A percentile compares a stretch with the other conserved stretches of the same genome.
Evolutionary conservation across 2,329 filamentous ascomycete species (phyloP).

Genomic region (Aspergillus ibericus): DNA sequence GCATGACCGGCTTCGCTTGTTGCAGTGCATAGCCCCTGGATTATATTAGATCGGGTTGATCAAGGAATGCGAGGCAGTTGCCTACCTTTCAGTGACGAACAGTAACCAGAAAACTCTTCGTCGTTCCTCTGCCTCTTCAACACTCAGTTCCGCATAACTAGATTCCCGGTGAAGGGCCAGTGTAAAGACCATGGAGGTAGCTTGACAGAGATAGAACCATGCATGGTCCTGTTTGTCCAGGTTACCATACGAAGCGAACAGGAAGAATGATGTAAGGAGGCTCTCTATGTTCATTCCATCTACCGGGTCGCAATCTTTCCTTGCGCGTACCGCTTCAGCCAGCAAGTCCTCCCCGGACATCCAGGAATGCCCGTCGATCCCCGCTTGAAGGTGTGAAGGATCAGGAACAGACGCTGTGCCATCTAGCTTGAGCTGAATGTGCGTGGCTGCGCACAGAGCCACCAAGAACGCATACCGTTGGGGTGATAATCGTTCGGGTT

Average conservation of each 20-base stretch:
- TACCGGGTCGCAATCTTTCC: conserved; percentile 41
- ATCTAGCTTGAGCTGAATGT: conserved; percentile 47
- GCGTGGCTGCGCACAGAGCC: conserved; percentile 45
- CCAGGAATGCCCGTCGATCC: conserved; percentile 59
- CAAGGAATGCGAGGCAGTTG: neutral
- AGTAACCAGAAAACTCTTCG: conserved; percentile 72
- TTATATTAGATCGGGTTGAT: neutral
- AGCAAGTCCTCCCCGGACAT: conserved; percentile 66
- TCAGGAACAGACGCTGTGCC: conserved; percentile 27
- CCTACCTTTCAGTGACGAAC: conserved; percentile 68
- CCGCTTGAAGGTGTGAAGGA: conserved; percentile 37
- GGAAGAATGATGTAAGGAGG: conserved; percentile 71
- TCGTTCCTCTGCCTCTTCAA: conserved; percentile 61
- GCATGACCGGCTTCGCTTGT: conserved; percentile 66
- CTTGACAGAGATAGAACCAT: conserved; percentile 78
- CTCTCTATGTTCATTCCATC: conserved; percentile 43
- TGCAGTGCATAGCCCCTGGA: conserved; percentile 69
- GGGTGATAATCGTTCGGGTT: conserved; percentile 53
- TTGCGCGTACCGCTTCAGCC: conserved; percentile 59
- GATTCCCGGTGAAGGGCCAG: conserved; percentile 46
- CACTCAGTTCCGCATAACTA: conserved; percentile 50
- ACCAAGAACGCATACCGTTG: conserved; percentile 44
- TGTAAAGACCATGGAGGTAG: conserved; percentile 62
- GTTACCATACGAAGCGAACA: conserved; percentile 71
- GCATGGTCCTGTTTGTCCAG: conserved; percentile 72